A percentile compares a stretch with the other conserved stretches of the same genome.
phyloP scores from a whole-genome alignment of 225 moss, liverwort and hornwort genomes.

The Lunularia cruciata region DNA sequence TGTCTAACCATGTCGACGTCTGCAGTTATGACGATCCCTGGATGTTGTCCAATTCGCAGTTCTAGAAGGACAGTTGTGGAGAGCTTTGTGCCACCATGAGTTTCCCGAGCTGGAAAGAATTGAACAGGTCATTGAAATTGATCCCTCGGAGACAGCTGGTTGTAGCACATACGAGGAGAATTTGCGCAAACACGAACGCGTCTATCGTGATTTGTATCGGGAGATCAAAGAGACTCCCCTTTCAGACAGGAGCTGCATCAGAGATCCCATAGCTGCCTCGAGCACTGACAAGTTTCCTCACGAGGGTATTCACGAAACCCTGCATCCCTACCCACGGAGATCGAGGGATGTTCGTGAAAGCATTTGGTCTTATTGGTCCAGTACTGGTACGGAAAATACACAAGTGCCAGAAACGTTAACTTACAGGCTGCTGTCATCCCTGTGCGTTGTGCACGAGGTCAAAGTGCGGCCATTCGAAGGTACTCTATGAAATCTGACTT shows the following conservation, averaged over 20 bases:
- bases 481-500: too few species aligned
- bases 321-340: conserved; percentile 56
- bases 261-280: conserved; percentile 65
- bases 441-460: conserved; percentile 77
- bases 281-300: conserved; percentile 78
- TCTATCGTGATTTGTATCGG: conserved; percentile 52
- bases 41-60: conserved; percentile 38
- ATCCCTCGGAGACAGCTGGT: conserved; percentile 46
- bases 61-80: conserved; percentile 69
- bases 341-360: conserved; percentile 20
- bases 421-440: conserved; percentile 54
- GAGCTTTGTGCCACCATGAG: conserved; percentile 53
- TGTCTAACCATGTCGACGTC: too few species aligned
- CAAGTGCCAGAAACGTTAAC: conserved; percentile 74
- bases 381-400: conserved; percentile 51
- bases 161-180: conserved; percentile 55
- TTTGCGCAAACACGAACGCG: conserved; percentile 61
- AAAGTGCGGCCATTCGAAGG: conserved; percentile 73
- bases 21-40: not conserved
- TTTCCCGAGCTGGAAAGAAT: conserved; percentile 61
- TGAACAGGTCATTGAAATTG: conserved; percentile 49
- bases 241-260: conserved; percentile 51
- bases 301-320: conserved; percentile 71
- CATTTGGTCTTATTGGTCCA: conserved; percentile 80
- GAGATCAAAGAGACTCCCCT: conserved; percentile 49